Conservation (phyloP, 2,329 filamentous ascomycete species). For the Aspergillus amoenus region DNA sequence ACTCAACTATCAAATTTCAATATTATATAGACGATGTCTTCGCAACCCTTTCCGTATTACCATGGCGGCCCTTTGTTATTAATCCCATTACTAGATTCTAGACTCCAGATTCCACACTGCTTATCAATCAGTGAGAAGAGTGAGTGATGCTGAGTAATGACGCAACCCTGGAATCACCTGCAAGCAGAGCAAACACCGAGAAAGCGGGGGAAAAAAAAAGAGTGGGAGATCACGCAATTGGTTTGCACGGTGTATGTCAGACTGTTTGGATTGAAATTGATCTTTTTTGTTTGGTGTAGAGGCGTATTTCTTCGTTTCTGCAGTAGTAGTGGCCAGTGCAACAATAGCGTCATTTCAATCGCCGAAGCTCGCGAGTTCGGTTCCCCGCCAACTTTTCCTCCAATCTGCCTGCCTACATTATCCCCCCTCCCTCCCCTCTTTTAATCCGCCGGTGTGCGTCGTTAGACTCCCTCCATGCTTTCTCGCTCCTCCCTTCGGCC, state of each 20-base stretch:
- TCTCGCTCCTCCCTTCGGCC: conserved; percentile 19
- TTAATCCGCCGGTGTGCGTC: neutral
- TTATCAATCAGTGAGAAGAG: conserved; percentile 1
- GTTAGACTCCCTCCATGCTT: conserved; percentile 20
- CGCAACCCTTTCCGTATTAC: neutral
- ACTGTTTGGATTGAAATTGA: neutral
- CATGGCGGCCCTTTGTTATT: neutral
- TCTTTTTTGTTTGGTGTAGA: neutral
- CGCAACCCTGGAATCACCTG: neutral
- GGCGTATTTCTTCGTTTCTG: neutral
- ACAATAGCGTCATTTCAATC: conserved; percentile 1
- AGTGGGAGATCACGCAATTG: neutral
- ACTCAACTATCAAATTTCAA: neutral
- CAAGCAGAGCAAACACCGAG: neutral
- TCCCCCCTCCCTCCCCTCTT: conserved; percentile 1
- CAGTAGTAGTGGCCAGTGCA: neutral
- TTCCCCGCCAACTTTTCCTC: conserved; percentile 9
- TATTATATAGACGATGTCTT: neutral
- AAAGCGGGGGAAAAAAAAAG: neutral
- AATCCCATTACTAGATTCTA: neutral
- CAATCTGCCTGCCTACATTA: conserved; percentile 1
- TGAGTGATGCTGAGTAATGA: conserved; percentile 5
- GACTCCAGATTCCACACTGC: neutral
- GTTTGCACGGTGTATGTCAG: too few relatives aligned
- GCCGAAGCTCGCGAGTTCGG: conserved; percentile 1